Evolutionary conservation across 352 stramenopile genomes (phyloP), one percentile per base, ranked within the genome.

Genomic region (Aphanomyces stellatus): DNA sequence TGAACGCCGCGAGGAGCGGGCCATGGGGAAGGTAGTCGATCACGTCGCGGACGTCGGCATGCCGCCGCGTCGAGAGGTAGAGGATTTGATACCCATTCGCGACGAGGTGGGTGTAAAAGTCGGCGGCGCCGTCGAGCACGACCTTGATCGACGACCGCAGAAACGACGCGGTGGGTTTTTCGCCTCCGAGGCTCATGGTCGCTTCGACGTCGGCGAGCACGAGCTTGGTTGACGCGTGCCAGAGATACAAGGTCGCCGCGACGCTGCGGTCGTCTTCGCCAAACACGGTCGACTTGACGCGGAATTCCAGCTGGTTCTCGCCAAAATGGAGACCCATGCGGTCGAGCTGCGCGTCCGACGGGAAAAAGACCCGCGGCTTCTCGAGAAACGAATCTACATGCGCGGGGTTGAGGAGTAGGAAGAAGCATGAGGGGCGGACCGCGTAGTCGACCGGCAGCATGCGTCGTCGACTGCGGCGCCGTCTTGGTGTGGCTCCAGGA

Each of bases 141-240:
- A 28, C 46, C 25, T 53, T 53, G 24, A 28, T 35, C 25, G 49
- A 57, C 49, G 49, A 48, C 41, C 53, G 64, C 53, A 64, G 1
- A 25, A 82, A 74, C 2, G 69, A 72, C 3, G 61, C 46, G n/a
- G 69, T 55, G 0, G 59, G 43, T 35, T 87, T 77, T 46, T 78
- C 80, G 49, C 82, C 80, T 68, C 87, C 85, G 25, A 71, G 73
- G 31, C 79, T 71, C 46, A 72, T 66, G 34, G 82, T 70, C 0
- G 70, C 76, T 68, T 96, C 88, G 35, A 95, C 80, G 42, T 96
- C 85, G 4, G 77, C 82, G 41, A 95, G 83, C 2, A 96, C 81
- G 43, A 96, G 73, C 62, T 90, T 90, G 25, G 80, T 70, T 0
- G 79, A 80, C 5, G 84, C 73, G 34, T 79, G 76, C 84, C 83